Percentiles rank a stretch among this genome's conserved stretches.
Conservation (phyloP, 306 rosid species). For the Trifolium fragiferum region DNA sequence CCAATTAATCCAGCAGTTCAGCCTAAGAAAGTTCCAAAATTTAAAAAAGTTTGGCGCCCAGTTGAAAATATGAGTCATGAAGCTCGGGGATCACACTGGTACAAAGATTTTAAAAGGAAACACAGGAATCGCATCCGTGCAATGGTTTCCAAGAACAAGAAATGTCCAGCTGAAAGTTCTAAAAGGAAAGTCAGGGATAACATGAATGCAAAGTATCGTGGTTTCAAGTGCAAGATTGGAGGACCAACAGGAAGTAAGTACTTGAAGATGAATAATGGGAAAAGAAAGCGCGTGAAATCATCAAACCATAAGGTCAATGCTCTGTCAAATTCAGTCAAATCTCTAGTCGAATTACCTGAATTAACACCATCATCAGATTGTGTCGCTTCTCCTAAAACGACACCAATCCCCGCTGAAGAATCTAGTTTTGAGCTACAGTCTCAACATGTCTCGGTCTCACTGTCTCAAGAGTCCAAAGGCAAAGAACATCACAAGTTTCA, state of each 20-base stretch:
- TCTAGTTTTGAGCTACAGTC: conserved; percentile 7
- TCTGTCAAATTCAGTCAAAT: conserved; percentile 22
- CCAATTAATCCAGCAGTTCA: conserved; percentile 53
- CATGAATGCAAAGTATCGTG: background rate
- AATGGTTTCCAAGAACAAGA: background rate
- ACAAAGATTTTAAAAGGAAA: conserved; percentile 18
- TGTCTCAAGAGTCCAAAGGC: too few relatives aligned
- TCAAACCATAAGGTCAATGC: conserved; percentile 20
- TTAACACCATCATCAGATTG: background rate
- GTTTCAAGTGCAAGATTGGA: conserved; percentile 8
- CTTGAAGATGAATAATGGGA: conserved; percentile 12
- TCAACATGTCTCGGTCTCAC: conserved; percentile 6
- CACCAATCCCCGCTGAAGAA: background rate
- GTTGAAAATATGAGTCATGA: conserved; percentile 1
- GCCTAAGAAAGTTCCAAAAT: conserved; percentile 43
- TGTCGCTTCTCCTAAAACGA: background rate
- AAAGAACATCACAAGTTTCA: too few relatives aligned
- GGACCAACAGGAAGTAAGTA: conserved; percentile 1
- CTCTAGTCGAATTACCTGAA: background rate
- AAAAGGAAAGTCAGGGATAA: conserved; percentile 15
- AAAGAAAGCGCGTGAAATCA: conserved; percentile 6
- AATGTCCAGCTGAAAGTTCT: background rate
- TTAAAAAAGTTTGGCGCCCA: background rate
- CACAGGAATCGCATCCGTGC: background rate
- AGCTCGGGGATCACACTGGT: background rate